Base-by-base conservation (phyloP, 352 stramenopile genomes). In the Phytophthora lateralis region DNA sequence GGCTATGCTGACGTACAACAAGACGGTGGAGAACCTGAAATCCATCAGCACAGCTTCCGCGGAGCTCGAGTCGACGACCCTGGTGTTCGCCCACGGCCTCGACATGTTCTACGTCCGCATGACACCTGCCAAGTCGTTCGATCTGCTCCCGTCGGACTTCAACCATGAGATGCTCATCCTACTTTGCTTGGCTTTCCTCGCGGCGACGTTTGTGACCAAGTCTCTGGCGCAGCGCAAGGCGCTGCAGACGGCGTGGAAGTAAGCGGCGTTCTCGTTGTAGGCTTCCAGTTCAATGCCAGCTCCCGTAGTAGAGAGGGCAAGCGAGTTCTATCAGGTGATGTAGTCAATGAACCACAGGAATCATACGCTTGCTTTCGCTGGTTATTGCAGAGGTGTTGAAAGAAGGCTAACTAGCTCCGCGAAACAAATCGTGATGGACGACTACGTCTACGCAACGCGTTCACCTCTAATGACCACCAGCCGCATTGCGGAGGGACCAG, bases 141-240 rank as follows among this genome's bases (percentile, higher is more conserved):
- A 99, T 69, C 75, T 98, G 48, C 77, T 99, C 21, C 93, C 96
- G 6, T 95, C 97, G 43, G 95, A 98, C 75, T 99, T 99, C 68
- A 98, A 98, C 71, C 89, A 95, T 60, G 80, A 91, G 64, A 82
- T 98, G 64, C 76, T 99, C n/a, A 83, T 97, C 24, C 63, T 97
- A 27, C 75, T 98, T 34, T 91, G 96, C 46, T 60, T 95, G 38
- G 92, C 77, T 29, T 89, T 99, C 54, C 67, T 97, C 44, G 76
- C 80, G 18, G 85, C 73, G 24, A 92, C 87, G 4, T 76, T 93
- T 50, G 48, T 90, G 9, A 77, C 89, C 1, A 88, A 87, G 56
- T 57, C 67, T 14, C 70, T 95, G 7, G 78, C 85, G 18, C 69
- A 84, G 42, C 82, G 82, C 56, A 96, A 96, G 67, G 81, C 75